Percentiles rank a stretch among this genome's conserved stretches.
These are phyloP conservation scores for Dentiscutata heterogama DNA, from an alignment of 371 early-diverging fungal species.

Conservation along the genomic window DNA sequence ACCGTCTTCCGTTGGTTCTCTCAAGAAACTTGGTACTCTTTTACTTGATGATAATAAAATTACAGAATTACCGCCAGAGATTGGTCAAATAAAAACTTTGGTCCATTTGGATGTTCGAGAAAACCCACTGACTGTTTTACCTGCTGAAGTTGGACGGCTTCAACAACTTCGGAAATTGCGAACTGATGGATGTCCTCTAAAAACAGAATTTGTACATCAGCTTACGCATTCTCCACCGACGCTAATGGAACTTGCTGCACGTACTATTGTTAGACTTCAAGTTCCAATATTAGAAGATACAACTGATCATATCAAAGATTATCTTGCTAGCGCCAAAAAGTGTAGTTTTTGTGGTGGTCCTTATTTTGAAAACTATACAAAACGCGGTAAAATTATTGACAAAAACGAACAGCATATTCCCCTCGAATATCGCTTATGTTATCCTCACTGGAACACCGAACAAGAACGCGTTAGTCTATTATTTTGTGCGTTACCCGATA, in stretches of 20 bases:
- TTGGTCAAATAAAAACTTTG: conserved; percentile 67
- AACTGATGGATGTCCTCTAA: conserved; percentile 66
- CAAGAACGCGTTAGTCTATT: conserved; percentile 66
- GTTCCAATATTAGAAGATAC: conserved; percentile 64
- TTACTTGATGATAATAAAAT: conserved; percentile 67
- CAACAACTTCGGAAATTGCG: conserved; percentile 72
- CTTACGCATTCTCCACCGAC: conserved; percentile 57
- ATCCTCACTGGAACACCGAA: conserved; percentile 83
- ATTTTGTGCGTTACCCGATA: conserved; percentile 64
- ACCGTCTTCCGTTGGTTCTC: conserved; percentile 69
- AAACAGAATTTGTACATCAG: conserved; percentile 52
- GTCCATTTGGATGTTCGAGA: conserved; percentile 73
- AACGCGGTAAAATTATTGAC: conserved; percentile 72
- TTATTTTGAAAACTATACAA: conserved; percentile 77
- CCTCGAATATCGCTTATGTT: conserved; percentile 78
- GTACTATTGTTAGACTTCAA: conserved; percentile 75
- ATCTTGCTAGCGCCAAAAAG: conserved; percentile 69
- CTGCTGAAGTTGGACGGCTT: conserved; percentile 78
- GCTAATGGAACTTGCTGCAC: conserved; percentile 82
- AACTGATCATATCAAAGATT: conserved; percentile 67
- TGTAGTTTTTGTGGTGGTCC: conserved; percentile 93
- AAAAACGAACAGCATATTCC: conserved; percentile 70
- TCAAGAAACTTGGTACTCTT: conserved; percentile 69
- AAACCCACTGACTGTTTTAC: conserved; percentile 74
- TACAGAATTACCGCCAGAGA: conserved; percentile 66